These are phyloP conservation scores for Kwoniella sp. DNA, from an alignment of 768 basidiomycete species.

Conservation along the genomic window DNA sequence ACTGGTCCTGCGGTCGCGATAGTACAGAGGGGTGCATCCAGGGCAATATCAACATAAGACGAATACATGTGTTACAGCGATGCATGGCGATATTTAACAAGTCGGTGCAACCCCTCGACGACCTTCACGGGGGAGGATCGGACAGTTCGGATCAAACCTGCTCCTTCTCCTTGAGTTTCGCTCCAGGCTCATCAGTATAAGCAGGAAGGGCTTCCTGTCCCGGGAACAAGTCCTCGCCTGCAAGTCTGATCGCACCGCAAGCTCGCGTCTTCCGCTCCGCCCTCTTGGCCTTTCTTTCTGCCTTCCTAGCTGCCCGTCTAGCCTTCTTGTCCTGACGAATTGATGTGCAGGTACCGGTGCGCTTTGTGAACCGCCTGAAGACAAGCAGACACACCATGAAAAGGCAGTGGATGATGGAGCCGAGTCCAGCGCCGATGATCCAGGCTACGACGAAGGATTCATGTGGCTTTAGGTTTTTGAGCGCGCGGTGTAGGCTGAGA, in stretches of 20 bases:
- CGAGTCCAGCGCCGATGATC: conserved; percentile 38
- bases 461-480: conserved; percentile 18
- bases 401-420: conserved; percentile 34
- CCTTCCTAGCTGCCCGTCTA: conserved; percentile 2
- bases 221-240: conserved; percentile 25
- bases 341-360: conserved; percentile 11
- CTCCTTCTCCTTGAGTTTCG: too few species aligned
- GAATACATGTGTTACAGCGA: too few species aligned
- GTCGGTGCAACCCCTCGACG: too few species aligned
- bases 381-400: conserved; percentile 35
- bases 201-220: conserved; percentile 17
- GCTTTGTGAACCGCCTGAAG: conserved; percentile 21
- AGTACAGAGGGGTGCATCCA: too few species aligned
- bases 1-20: too few species aligned
- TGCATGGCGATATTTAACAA: too few species aligned
- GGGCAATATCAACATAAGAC: too few species aligned
- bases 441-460: conserved; percentile 36
- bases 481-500: conserved; percentile 28
- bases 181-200: too few species aligned
- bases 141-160: too few species aligned
- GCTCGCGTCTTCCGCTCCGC: conserved; percentile 14
- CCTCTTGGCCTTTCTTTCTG: conserved; percentile 9
- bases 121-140: too few species aligned
- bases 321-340: conserved; percentile 14
- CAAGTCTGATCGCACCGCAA: too few species aligned